Evolutionary conservation across 768 basidiomycete species (phyloP).

Genomic region (Termitomyces eurrhizus): DNA sequence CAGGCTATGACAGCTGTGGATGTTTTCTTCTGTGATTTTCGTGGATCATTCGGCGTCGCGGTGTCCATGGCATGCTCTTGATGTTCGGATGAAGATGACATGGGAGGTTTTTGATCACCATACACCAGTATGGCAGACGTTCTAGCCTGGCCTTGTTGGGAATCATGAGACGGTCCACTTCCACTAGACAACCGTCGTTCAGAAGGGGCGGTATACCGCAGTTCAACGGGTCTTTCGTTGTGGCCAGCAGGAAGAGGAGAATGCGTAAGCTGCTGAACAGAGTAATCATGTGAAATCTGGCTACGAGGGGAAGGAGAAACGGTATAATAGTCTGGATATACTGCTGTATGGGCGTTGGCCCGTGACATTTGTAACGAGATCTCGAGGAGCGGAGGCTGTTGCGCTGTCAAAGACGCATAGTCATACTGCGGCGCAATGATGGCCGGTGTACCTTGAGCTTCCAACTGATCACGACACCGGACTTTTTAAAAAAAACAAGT

Average conservation of each 20-base stretch:
- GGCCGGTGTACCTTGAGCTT: constrained; percentile 44
- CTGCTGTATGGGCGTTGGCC: constrained; percentile 33
- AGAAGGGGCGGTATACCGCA: constrained; percentile 34
- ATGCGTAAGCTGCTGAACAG: constrained; percentile 34
- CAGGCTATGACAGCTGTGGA: constrained; percentile 78
- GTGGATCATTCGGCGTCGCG: constrained; percentile 27
- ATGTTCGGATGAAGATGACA: constrained; percentile 29
- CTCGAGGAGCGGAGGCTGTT: constrained; percentile 49
- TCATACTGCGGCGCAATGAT: constrained; percentile 51
- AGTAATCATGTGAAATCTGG: constrained; percentile 42
- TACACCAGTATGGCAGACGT: constrained; percentile 27
- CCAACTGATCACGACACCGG: constrained; percentile 54
- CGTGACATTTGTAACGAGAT: constrained; percentile 40
- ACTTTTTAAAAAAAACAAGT: constrained; percentile 61
- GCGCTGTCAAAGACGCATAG: constrained; percentile 39
- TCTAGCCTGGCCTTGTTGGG: constrained; percentile 32
- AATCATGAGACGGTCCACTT: constrained; percentile 46
- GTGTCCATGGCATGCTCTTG: constrained; percentile 29
- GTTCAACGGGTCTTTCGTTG: constrained; percentile 31
- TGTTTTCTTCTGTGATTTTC: constrained; percentile 49
- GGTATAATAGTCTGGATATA: constrained; percentile 39
- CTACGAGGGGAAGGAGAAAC: constrained; percentile 39
- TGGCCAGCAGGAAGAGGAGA: constrained; percentile 37
- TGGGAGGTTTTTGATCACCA: constrained; percentile 26
- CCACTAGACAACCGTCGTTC: constrained; percentile 43